Evolutionary conservation across 1,284 basidiomycete genomes (phyloP).

Genomic region (Sanguinoderma infundibulare): DNA sequence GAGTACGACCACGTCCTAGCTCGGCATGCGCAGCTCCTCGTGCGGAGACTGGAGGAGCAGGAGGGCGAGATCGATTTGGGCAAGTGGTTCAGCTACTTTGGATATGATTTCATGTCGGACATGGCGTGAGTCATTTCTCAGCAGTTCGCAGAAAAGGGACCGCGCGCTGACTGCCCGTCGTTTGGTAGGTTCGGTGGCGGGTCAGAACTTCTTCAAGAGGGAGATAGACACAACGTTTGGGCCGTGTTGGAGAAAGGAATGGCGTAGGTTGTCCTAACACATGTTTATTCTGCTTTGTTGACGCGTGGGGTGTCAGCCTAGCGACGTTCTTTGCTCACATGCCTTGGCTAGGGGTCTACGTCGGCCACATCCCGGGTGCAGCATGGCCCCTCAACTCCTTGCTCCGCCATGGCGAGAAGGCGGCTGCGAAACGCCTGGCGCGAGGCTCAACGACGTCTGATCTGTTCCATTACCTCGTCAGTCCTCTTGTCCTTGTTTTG

Average conservation of each 20-base stretch:
- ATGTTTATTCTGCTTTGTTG: neutral
- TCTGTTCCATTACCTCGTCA: conserved; percentile 29
- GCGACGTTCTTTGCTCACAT: conserved; percentile 17
- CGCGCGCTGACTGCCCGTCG: neutral
- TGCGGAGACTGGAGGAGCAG: conserved; percentile 41
- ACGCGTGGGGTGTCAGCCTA: conserved; percentile 3
- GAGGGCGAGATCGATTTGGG: conserved; percentile 44
- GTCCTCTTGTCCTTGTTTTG: neutral
- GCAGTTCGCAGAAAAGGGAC: too few species aligned
- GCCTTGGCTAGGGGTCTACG: conserved; percentile 21
- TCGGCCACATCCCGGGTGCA: conserved; percentile 16
- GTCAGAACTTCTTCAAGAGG: conserved; percentile 25
- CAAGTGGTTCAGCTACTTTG: conserved; percentile 53
- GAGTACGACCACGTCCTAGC: conserved; percentile 50
- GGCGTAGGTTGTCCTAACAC: conserved; percentile 7
- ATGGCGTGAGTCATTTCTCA: conserved; percentile 25
- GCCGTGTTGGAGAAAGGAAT: conserved; percentile 16
- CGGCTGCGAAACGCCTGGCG: conserved; percentile 13
- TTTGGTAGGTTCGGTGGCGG: conserved; percentile 30
- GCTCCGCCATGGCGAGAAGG: conserved; percentile 1
- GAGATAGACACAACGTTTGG: conserved; percentile 22
- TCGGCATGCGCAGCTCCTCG: conserved; percentile 43
- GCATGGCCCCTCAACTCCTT: conserved; percentile 13
- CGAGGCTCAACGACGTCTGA: conserved; percentile 19
- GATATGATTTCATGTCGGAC: conserved; percentile 38